Evolutionary conservation across 2,329 filamentous ascomycete genomes (phyloP).

Genomic region (Aspergillus flavus): DNA sequence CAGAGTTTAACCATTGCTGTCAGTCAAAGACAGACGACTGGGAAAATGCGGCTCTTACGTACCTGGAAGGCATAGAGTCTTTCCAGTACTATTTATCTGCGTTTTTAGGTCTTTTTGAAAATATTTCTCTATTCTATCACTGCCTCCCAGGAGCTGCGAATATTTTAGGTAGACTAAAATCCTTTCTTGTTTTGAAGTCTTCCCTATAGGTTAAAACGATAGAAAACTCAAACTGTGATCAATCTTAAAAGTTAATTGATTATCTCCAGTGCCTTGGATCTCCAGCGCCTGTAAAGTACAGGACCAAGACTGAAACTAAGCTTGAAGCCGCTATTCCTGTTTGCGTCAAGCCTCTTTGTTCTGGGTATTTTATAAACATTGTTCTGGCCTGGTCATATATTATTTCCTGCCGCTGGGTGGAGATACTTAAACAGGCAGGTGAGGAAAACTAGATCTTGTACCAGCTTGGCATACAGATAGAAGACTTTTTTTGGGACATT

Average conservation of each 20-base stretch:
- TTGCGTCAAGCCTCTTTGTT: not conserved
- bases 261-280: constrained; percentile 8
- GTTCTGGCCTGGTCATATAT: constrained; percentile 25
- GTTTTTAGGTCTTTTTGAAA: constrained; percentile 16
- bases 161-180: not conserved
- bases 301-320: not conserved
- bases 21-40: constrained; percentile 12
- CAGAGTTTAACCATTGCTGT: constrained; percentile 12
- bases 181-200: not conserved
- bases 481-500: constrained; percentile 10
- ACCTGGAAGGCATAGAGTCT: not conserved
- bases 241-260: constrained; percentile 5
- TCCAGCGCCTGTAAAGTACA: constrained; percentile 1
- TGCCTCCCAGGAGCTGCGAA: not conserved
- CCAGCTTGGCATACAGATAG: not conserved
- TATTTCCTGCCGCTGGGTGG: constrained; percentile 25
- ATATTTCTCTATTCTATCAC: constrained; percentile 15
- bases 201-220: constrained; percentile 2
- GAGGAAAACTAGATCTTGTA: constrained; percentile 17
- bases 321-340: not conserved
- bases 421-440: constrained; percentile 21
- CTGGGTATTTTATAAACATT: constrained; percentile 15
- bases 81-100: not conserved
- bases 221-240: constrained; percentile 1
- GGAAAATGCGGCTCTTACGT: not conserved